phyloP scores from a whole-genome alignment of 805 yeast genomes.

The Candida yuanshanica region DNA sequence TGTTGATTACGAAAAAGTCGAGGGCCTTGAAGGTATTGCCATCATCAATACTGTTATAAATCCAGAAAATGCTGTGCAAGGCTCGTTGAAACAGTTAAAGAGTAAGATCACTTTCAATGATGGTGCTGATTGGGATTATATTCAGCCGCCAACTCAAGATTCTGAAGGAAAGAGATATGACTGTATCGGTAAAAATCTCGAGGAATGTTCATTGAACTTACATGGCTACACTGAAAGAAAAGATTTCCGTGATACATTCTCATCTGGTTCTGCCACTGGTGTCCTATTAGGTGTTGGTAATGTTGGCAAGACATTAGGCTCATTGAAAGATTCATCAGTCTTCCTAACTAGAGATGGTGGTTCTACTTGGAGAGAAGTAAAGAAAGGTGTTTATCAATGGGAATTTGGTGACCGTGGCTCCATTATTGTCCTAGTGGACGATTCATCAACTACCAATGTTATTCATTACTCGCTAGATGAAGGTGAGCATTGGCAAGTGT shows the following conservation, averaged over 20 bases:
- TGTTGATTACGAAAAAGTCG: slow-evolving; percentile 84
- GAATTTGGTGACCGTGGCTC: slow-evolving; percentile 96
- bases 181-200: slow-evolving; percentile 47
- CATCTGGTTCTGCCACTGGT: slow-evolving; percentile 88
- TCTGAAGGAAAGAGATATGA: slow-evolving; percentile 49
- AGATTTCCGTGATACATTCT: slow-evolving; percentile 78
- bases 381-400: slow-evolving; percentile 78
- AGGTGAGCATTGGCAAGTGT: slow-evolving; percentile 71
- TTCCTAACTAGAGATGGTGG: slow-evolving; percentile 88
- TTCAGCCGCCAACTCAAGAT: slow-evolving; percentile 65
- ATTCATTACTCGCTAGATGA: slow-evolving; percentile 68
- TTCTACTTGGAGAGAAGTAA: slow-evolving; percentile 74
- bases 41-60: slow-evolving; percentile 66
- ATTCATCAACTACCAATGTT: slow-evolving; percentile 48
- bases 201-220: slow-evolving; percentile 71
- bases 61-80: slow-evolving; percentile 36
- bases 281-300: slow-evolving; percentile 83
- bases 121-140: slow-evolving; percentile 78
- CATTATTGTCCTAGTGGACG: slow-evolving; percentile 64
- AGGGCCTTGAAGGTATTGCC: slow-evolving; percentile 80
- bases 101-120: slow-evolving; percentile 82
- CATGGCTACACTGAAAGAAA: slow-evolving; percentile 88
- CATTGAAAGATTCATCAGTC: slow-evolving; percentile 53
- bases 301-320: slow-evolving; percentile 60
- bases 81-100: slow-evolving; percentile 51